Evolutionary conservation across 441 rosid species (phyloP), one percentile per base, ranked within the genome.

Genomic region (Adansonia rubrostipa): DNA sequence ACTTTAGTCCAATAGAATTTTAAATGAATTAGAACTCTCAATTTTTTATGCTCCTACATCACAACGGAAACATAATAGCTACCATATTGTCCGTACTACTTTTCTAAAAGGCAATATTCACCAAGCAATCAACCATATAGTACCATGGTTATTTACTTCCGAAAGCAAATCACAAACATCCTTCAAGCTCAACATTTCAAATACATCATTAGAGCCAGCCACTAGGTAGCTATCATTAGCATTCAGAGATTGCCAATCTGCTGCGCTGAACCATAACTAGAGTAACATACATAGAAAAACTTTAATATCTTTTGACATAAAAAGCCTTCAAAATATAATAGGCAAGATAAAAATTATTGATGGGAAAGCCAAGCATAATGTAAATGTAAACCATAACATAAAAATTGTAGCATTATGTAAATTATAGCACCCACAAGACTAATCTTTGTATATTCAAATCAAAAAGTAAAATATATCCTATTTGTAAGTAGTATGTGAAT

Each of bases 171-270:
- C 97, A 78, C 99, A 93, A 66, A 91, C 96, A 60, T 92, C 95
- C 80, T 92, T 94, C 82, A 89, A 80, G 78, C 90, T 86, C 87
- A 91, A 76, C 80, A 88, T 92, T 84, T 93, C 99, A 86, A 96
- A 93, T 81, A 96, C 78, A 66, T 98, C 99, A 89, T 96, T 98
- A 33, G 99, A 87, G 78, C 97, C 97, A 81, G 87, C 97, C 69
- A 93, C 95, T 82, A 96, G 84, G 85, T 89, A 96, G 78, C 93
- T 91, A 85, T 96, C 95, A 79, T 92, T 96, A 73, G 84, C 81
- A 71, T 85, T 71, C 61, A 96, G 82, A 82, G 89, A 86, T 80
- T 86, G 91, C 97, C 99, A 96, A 80, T 91, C 95, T 74, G 86
- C 86, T 36, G 40, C 81, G 93, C 92, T 1, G 99, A 78, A 76